Evolutionary conservation across 2,329 filamentous ascomycete genomes (phyloP), one percentile per base, ranked within the genome.

Genomic region (Colletotrichum shisoi): DNA sequence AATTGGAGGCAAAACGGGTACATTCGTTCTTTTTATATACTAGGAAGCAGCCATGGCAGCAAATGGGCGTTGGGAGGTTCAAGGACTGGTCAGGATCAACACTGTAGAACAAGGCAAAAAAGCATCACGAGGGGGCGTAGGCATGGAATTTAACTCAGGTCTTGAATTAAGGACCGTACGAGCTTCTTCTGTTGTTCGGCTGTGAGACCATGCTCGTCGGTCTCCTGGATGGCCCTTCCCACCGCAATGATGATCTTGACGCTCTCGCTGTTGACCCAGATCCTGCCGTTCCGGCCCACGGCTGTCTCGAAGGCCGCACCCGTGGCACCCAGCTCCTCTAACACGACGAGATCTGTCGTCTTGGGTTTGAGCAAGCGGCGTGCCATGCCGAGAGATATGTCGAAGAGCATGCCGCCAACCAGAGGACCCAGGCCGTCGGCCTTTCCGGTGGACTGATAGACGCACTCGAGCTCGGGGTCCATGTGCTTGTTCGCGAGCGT

Each of bases 261-360:
- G 69, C 83, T 90, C 34, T 90, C 91, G 71, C 91, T 93, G 74
- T 94, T 89, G 15, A 98, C 91, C 93, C 95, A 98, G 24, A 98
- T 86, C 76, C 88, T 90, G 46, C 95, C 95, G 77, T 99, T 99
- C 74, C 93, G 87, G 19, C 95, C 95, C 9, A 97, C 91, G 0
- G 94, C 94, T 67, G 96, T 91, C 82, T 99, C 95, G 76, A 98
- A 99, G 21, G 91, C 89, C 15, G 97, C 79, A 61, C 92, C 94
- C 65, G 89, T 89, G 3, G 75, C 77, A 3, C 90, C 94, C 15
- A 98, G 80, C 74, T 93, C 91, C 70, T 96, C 92, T 63, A 98
- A 78, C 31, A 97, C 84, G 3, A 88, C 85, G 8, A 97, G 78
- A 58, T 87, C 84, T 15, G 82, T 82, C 48, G 85, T 84, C 72